Conservation (phyloP, 371 early-diverging fungal species). For the Phascolomyces articulosus region DNA sequence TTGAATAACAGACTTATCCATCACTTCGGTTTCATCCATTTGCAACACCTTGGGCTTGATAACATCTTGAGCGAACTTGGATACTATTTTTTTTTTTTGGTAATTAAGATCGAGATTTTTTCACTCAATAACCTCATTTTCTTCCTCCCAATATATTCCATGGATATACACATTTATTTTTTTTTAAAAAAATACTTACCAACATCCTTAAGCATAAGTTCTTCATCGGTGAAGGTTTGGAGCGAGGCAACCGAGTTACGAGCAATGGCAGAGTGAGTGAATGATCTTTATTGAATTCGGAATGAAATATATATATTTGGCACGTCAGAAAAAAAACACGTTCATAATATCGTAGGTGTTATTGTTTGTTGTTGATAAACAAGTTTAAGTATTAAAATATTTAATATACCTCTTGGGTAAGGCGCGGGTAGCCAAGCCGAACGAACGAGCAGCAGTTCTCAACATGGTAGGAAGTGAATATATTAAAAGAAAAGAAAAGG, state of each 20-base stretch:
- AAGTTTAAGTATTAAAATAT: too few species aligned
- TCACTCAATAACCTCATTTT: too few species aligned
- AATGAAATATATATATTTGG: too few species aligned
- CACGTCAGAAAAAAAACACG: too few species aligned
- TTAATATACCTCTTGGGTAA: constrained; percentile 22
- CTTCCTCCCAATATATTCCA: too few species aligned
- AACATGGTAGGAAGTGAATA: constrained; percentile 16
- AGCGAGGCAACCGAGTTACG: constrained; percentile 49
- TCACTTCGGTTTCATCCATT: constrained; percentile 93
- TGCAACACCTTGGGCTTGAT: constrained; percentile 86
- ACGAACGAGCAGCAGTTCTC: constrained; percentile 20
- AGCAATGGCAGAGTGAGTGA: constrained; percentile 21
- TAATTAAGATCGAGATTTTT: too few species aligned
- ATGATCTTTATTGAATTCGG: constrained; percentile 13
- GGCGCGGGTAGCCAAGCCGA: constrained; percentile 21
- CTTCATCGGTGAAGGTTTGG: constrained; percentile 69
- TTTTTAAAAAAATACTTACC: constrained; percentile 19
- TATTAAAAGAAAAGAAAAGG: background rate
- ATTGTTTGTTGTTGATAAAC: too few species aligned
- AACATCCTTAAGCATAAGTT: constrained; percentile 72
- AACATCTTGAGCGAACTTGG: constrained; percentile 84
- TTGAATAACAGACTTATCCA: constrained; percentile 81
- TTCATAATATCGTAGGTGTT: too few species aligned
- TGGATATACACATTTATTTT: background rate
- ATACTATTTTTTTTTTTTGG: constrained; percentile 55